Percentiles rank a stretch among this genome's conserved stretches.
These are phyloP conservation scores for Conringia planisiliqua DNA, from an alignment of 345 rosid species.

Conservation along the genomic window DNA sequence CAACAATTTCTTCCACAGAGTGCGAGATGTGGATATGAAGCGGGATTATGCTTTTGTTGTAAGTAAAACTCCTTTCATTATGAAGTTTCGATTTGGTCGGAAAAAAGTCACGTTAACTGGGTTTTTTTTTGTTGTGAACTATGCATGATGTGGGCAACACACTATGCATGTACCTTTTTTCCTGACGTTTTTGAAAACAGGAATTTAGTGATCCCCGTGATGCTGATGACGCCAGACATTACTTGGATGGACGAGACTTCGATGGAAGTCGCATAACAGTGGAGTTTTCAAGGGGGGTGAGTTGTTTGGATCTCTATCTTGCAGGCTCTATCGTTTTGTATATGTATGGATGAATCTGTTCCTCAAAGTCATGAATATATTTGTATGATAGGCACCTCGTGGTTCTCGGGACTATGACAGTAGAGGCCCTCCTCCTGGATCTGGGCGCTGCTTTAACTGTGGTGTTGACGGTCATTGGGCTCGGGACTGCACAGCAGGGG, in stretches of 20 bases:
- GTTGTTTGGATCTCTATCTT: slow-evolving; percentile 4
- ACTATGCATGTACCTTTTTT: neutral
- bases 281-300: slow-evolving; percentile 89
- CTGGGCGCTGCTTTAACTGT: slow-evolving; percentile 93
- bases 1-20: slow-evolving; percentile 87
- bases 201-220: slow-evolving; percentile 92
- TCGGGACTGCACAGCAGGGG: slow-evolving; percentile 94
- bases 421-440: slow-evolving; percentile 90
- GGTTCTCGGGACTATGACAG: slow-evolving; percentile 66
- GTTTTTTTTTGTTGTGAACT: neutral
- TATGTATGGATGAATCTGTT: neutral
- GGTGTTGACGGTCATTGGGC: slow-evolving; percentile 99
- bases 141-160: slow-evolving; percentile 15
- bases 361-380: neutral
- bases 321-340: neutral
- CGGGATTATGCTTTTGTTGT: slow-evolving; percentile 97
- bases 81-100: neutral
- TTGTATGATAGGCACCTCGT: slow-evolving; percentile 60
- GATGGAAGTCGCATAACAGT: slow-evolving; percentile 91
- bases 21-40: slow-evolving; percentile 99
- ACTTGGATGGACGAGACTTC: slow-evolving; percentile 72
- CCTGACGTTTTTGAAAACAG: slow-evolving; percentile 39
- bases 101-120: neutral
- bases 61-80: slow-evolving; percentile 18
- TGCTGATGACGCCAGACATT: slow-evolving; percentile 90